Conservation (phyloP, 805 yeast genomes). For the Myxozyma neglecta region DNA sequence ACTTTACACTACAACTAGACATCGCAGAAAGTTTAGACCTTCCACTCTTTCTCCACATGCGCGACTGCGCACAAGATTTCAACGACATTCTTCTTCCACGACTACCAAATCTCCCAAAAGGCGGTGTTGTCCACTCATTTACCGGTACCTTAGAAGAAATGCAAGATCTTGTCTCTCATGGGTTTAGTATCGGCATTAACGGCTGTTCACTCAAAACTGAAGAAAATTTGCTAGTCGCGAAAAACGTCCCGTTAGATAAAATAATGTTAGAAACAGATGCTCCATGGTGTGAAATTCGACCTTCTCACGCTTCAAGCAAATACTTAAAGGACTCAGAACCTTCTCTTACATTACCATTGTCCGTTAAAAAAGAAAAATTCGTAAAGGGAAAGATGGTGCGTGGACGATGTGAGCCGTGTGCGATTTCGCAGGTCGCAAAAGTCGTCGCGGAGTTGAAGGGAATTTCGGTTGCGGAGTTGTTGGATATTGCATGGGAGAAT, state of each 20-base stretch:
- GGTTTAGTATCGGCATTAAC: conserved; percentile 76
- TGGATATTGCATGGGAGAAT: conserved; percentile 54
- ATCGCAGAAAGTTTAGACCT: conserved; percentile 54
- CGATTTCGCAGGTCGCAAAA: conserved; percentile 75
- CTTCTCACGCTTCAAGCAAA: conserved; percentile 72
- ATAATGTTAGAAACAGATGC: conserved; percentile 83
- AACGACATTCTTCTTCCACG: conserved; percentile 62
- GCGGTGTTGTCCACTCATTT: conserved; percentile 93
- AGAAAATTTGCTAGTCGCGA: conserved; percentile 68
- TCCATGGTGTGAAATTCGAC: conserved; percentile 96
- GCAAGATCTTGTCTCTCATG: conserved; percentile 53
- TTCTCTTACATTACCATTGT: conserved; percentile 2
- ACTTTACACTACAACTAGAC: conserved; percentile 73
- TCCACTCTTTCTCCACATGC: conserved; percentile 88
- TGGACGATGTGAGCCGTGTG: conserved; percentile 91
- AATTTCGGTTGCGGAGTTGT: conserved; percentile 47
- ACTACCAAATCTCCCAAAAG: conserved; percentile 47
- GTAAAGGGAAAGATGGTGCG: conserved; percentile 54
- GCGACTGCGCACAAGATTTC: conserved; percentile 83
- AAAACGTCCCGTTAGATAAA: conserved; percentile 64
- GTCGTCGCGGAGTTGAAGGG: conserved; percentile 56
- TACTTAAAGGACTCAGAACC: conserved; percentile 40
- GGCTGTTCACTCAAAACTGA: conserved; percentile 87
- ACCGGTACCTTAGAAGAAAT: conserved; percentile 78
- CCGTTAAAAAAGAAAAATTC: conserved; percentile 65